Evolutionary conservation across 495 filamentous ascomycete species (phyloP), one percentile per base, ranked within the genome.

Genomic region (Amphirosellinia nigrospora): DNA sequence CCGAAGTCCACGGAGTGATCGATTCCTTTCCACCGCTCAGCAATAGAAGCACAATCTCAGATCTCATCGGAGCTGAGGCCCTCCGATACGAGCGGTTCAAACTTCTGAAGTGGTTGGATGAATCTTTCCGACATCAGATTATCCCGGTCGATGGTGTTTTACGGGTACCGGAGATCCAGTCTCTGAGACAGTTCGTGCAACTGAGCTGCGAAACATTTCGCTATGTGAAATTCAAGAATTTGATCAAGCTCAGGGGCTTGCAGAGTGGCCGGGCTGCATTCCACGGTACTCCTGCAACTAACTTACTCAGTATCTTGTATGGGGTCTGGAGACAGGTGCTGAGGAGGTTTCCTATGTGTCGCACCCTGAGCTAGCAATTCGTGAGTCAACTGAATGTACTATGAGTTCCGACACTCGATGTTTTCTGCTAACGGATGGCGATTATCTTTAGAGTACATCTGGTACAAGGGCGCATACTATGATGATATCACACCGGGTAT

Each of bases 281-380:
- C 16, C 55, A 58, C 21, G 55, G 55, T 10, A 58, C 55, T 21
- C 55, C 55, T 58, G 30, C 55, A 36, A 58, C 38, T n/a, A 36
- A 58, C 55, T 13, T 58, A 19, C 28, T 38, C 30, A 36, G 21
- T 4, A n/a, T 58, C 30, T 19, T 58, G 19, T 58, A 58, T 11
- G n/a, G 8, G 55, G 55, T n/a, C 19, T 58, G 6, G 4, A 21
- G 8, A 7, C 55, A n/a, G n/a, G 19, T 16, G 32, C n/a, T 36
- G 30, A 58, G 8, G 11, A 16, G 2, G 55, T 58, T 19, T 58
- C 32, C n/a, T 36, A 36, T 10, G 55, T 9, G 6, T 58, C 55
- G 19, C 55, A 58, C 9, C 55, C 55, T 36, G 30, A 38, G 32
- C 55, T 58, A 58, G 55, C 55, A 3, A 36, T 58, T 34, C 55